phyloP scores from a whole-genome alignment of 306 rosid species.

The Dryas drummondii region DNA sequence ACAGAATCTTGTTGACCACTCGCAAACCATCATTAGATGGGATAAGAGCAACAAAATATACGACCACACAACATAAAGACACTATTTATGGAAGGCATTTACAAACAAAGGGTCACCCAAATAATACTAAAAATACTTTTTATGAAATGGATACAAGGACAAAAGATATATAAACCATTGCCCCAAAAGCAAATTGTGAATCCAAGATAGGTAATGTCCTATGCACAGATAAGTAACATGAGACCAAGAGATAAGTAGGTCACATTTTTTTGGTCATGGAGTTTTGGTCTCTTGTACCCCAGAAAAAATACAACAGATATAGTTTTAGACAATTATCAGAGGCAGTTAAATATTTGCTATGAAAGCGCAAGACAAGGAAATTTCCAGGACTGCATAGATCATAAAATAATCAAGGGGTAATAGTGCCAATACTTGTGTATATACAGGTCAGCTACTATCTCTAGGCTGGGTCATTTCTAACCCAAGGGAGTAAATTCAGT shows the following conservation, averaged over 20 bases:
- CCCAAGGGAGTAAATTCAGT: not conserved
- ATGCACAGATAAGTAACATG: not conserved
- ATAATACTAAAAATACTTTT: not conserved
- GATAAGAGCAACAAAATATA: not conserved
- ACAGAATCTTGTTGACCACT: not conserved
- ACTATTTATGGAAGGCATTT: not conserved
- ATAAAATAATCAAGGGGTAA: not conserved
- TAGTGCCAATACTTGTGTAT: not conserved
- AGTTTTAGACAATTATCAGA: not conserved
- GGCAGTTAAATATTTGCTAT: not conserved
- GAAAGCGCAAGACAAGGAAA: not conserved
- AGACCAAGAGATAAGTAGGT: not conserved
- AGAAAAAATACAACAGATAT: not conserved
- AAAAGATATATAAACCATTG: not conserved
- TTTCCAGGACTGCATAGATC: not conserved
- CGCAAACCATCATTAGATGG: not conserved
- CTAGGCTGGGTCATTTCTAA: slow-evolving; percentile 1
- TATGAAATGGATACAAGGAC: not conserved
- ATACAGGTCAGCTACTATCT: slow-evolving; percentile 2
- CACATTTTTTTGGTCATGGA: not conserved
- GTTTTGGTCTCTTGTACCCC: not conserved
- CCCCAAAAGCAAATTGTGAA: not conserved
- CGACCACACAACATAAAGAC: not conserved
- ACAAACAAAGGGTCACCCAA: not conserved
- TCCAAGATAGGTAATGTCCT: not conserved